These are phyloP conservation scores for Jaltomata sinuosa DNA, from an alignment of 257 asterid genomes.

Conservation along the genomic window DNA sequence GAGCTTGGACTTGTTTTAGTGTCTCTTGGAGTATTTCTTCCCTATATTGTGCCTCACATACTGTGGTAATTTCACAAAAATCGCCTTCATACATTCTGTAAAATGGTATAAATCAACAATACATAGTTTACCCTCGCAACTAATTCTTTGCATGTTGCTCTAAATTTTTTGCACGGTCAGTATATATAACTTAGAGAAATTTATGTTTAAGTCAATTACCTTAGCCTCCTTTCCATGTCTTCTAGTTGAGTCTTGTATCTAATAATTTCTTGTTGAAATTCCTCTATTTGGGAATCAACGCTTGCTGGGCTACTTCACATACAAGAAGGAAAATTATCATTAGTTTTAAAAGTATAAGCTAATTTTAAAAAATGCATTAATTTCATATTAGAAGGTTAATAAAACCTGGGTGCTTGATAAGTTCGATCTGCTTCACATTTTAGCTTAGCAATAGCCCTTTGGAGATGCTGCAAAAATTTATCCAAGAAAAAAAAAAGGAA, in stretches of 20 bases:
- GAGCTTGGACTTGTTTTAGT: slow-evolving; percentile 51
- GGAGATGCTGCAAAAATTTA: slow-evolving; percentile 41
- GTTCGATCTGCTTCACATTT: slow-evolving; percentile 52
- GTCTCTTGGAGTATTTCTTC: slow-evolving; percentile 68
- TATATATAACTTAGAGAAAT: background rate
- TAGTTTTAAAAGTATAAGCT: background rate
- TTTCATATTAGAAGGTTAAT: background rate
- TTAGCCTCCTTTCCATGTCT: slow-evolving; percentile 56
- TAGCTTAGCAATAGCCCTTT: slow-evolving; percentile 70
- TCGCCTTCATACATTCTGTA: slow-evolving; percentile 63
- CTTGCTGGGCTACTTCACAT: slow-evolving; percentile 45
- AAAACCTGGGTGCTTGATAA: slow-evolving; percentile 45
- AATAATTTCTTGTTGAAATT: slow-evolving; percentile 57
- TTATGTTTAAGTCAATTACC: slow-evolving; percentile 22
- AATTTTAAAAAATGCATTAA: background rate
- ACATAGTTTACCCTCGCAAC: background rate
- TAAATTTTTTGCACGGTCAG: background rate
- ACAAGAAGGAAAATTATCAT: background rate
- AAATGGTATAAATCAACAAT: background rate
- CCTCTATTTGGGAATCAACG: slow-evolving; percentile 68
- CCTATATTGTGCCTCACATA: slow-evolving; percentile 66
- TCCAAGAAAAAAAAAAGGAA: background rate
- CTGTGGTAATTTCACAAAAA: slow-evolving; percentile 40
- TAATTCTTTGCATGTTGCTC: background rate
- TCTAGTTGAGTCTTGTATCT: slow-evolving; percentile 54